Evolutionary conservation across 2,329 filamentous ascomycete species (phyloP).

Genomic region (Diplodia intermedia): DNA sequence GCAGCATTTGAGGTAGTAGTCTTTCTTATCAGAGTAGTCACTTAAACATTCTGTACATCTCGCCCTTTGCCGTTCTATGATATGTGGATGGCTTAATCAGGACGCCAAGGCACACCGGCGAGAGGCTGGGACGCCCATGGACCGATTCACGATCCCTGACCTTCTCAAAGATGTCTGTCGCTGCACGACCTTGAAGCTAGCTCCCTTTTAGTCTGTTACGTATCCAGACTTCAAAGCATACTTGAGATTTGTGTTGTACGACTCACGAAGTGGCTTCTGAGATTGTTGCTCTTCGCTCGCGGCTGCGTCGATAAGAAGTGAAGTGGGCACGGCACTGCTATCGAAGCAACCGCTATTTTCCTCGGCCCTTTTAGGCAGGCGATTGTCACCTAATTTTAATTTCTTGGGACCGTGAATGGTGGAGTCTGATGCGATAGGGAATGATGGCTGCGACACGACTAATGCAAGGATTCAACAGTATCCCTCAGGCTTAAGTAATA

Average conservation of each 20-base stretch:
- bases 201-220: background rate
- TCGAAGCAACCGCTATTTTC: background rate
- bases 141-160: background rate
- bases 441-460: slow-evolving; percentile 14
- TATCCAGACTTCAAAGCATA: background rate
- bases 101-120: background rate
- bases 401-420: background rate
- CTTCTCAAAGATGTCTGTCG: slow-evolving; percentile 5
- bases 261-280: background rate
- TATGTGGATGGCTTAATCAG: background rate
- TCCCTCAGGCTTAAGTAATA: background rate
- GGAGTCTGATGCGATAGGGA: background rate
- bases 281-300: background rate
- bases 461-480: background rate
- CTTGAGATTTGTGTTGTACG: background rate
- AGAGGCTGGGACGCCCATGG: background rate
- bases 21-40: background rate
- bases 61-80: background rate
- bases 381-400: background rate
- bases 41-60: background rate
- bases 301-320: too few species aligned
- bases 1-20: background rate
- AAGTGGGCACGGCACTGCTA: background rate
- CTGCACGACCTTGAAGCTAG: background rate
- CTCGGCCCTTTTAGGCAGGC: background rate